Evolutionary conservation across 257 asterid genomes (phyloP), one percentile per base, ranked within the genome.

Genomic region (Forsythia viridissima): DNA sequence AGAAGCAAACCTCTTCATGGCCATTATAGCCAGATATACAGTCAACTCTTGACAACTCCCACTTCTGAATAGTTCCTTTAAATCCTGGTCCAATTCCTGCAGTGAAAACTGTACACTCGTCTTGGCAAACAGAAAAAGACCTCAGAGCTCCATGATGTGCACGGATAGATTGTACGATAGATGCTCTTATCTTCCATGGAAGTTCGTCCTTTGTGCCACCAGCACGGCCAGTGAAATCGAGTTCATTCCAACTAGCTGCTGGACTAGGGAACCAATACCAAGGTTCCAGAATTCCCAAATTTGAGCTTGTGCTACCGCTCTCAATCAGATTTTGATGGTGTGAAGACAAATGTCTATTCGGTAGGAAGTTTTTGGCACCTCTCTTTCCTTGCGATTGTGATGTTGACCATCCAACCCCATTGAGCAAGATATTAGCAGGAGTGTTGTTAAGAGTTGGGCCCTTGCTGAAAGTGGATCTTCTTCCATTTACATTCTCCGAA

Each of bases 211-310:
- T 93, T 55, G 91, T 85, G 82, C 91, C 90, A 81, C 96, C 89
- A 70, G 89, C 84, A 84, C 97, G 98, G 75, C 90, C 86, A 76
- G 90, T 77, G 72, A 89, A 87, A 79, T 95, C 99, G 55, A 88
- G 90, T 68, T 91, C 92, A 79, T 84, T 89, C 95, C 88, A 90
- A 81, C 89, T 84, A 76, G 90, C 83, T 76, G 91, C 88, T 74
- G 94, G 90, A 81, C 94, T 85, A 71, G 98, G 97, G 84, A 92
- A 93, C 99, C 99, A 95, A 88, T 81, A 82, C 99, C 99, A 95
- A 59, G 98, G 97, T 82, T 90, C 97, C 81, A 81, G 89, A 78
- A 87, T 78, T 82, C 91, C 91, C 52, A 77, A 65, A 80, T 79
- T 78, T 74, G 90, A 85, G 86, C 84, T 85, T 79, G 83, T 71